Evolutionary conservation across 371 early-diverging fungal species (phyloP).

Genomic region (Mortierella sp.): DNA sequence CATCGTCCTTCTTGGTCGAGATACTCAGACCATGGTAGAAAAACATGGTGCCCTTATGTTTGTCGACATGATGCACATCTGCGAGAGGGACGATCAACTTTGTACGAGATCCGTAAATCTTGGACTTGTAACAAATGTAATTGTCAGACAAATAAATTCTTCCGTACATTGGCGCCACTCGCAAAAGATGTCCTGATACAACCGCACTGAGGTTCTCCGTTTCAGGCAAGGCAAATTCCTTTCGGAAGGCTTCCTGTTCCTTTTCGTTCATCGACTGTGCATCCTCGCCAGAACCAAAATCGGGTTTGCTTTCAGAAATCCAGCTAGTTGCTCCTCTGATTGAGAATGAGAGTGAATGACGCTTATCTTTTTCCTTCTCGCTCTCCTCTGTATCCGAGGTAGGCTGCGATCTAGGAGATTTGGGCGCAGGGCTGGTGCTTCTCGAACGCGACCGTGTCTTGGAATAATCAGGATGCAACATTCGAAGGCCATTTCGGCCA

Average conservation of each 20-base stretch:
- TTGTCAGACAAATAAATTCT: constrained; percentile 73
- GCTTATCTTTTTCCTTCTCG: constrained; percentile 44
- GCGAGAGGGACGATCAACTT: constrained; percentile 61
- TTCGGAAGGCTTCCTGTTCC: constrained; percentile 59
- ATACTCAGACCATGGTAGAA: constrained; percentile 57
- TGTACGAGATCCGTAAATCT: constrained; percentile 65
- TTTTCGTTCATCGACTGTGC: constrained; percentile 16
- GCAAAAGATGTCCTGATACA: constrained; percentile 59
- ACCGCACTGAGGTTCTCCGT: constrained; percentile 63
- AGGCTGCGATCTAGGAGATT: constrained; percentile 38
- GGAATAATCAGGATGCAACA: background rate
- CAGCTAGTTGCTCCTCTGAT: constrained; percentile 39
- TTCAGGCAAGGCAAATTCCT: constrained; percentile 71
- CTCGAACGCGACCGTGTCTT: constrained; percentile 7
- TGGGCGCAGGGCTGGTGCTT: constrained; percentile 28
- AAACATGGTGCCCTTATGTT: constrained; percentile 48
- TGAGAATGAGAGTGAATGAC: constrained; percentile 30
- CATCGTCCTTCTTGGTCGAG: constrained; percentile 54
- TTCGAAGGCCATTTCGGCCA: constrained; percentile 8
- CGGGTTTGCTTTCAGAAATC: constrained; percentile 31
- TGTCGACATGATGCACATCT: constrained; percentile 51
- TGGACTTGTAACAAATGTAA: constrained; percentile 75
- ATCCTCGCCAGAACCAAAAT: constrained; percentile 12
- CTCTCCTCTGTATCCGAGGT: constrained; percentile 45
- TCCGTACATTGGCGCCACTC: constrained; percentile 68